A percentile compares a stretch with the other conserved stretches of the same genome.
phyloP scores from a whole-genome alignment of 352 stramenopile species.

The Labyrinthula sp. region DNA sequence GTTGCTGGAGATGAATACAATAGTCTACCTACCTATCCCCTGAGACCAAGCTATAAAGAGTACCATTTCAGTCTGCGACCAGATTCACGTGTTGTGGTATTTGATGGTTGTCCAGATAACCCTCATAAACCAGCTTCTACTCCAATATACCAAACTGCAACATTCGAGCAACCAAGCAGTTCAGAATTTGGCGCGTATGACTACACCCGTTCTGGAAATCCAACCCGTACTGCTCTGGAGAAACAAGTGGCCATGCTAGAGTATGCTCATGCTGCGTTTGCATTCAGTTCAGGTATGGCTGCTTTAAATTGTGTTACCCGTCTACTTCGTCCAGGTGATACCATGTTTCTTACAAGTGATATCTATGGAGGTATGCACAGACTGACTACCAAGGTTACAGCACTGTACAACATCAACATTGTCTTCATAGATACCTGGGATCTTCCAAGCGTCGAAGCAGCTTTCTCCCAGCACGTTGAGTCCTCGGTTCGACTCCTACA shows the following conservation, averaged over 20 bases:
- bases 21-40: conserved; percentile 26
- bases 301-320: conserved; percentile 60
- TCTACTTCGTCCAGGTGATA: conserved; percentile 54
- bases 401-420: conserved; percentile 45
- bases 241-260: conserved; percentile 60
- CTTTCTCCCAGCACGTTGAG: too few relatives aligned
- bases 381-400: conserved; percentile 56
- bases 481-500: conserved; percentile 38
- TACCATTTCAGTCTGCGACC: conserved; percentile 24
- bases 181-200: conserved; percentile 67
- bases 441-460: conserved; percentile 8
- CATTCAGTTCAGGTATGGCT: conserved; percentile 69
- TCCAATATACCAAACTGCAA: conserved; percentile 67
- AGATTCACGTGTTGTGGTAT: conserved; percentile 17
- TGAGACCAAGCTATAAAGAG: conserved; percentile 27
- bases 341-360: conserved; percentile 67
- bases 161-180: conserved; percentile 57
- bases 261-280: conserved; percentile 46
- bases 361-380: conserved; percentile 73
- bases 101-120: conserved; percentile 16
- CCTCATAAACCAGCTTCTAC: conserved; percentile 32
- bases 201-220: conserved; percentile 67
- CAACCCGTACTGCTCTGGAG: conserved; percentile 61
- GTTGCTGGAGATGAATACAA: conserved; percentile 23
- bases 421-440: conserved; percentile 40